Conservation (phyloP, 202 grass and related monocot species). For the Carex arenaria region DNA sequence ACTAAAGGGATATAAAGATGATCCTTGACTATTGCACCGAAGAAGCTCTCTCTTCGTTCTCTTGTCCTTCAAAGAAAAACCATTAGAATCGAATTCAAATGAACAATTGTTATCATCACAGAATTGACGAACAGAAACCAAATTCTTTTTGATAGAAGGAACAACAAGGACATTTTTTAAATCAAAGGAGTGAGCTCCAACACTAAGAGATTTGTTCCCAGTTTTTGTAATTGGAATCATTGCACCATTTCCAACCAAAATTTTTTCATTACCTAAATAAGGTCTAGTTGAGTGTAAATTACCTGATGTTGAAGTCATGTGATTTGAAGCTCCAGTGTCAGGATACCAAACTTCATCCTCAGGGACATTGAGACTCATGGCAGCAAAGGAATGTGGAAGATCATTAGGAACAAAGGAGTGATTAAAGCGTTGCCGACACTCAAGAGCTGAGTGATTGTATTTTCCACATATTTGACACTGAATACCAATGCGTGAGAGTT, state of each 20-base stretch:
- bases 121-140: background rate
- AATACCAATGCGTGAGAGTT: background rate
- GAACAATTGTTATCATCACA: background rate
- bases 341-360: background rate
- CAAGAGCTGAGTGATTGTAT: background rate
- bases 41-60: background rate
- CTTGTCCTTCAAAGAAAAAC: background rate
- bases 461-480: background rate
- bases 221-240: background rate
- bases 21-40: background rate
- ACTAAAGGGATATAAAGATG: background rate
- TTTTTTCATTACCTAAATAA: background rate
- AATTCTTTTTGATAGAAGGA: background rate
- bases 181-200: background rate
- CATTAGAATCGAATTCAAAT: background rate
- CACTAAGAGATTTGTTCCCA: background rate
- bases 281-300: background rate
- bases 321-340: background rate
- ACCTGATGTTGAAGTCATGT: background rate
- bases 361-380: background rate
- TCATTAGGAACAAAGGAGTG: background rate
- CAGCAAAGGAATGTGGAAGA: background rate
- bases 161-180: background rate
- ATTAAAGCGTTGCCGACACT: background rate
- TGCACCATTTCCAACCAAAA: background rate